Percentiles rank a stretch among this genome's conserved stretches.
Conservation (phyloP, 2,329 filamentous ascomycete species). For the Xylaria arbuscula region DNA sequence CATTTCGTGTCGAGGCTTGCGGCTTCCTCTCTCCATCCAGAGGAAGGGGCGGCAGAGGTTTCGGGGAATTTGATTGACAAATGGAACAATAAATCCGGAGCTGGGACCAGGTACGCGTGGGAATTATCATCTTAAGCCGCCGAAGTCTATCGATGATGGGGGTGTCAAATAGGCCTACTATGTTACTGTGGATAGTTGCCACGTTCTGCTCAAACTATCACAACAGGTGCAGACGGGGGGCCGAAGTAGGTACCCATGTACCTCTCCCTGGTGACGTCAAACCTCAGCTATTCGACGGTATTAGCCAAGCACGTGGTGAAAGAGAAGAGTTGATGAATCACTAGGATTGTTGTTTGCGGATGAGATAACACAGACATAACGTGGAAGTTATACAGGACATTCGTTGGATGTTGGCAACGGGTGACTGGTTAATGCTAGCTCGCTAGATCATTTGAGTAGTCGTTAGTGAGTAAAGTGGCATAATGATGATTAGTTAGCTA, state of each 20-base stretch:
- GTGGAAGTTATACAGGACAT: neutral
- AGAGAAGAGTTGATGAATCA: neutral
- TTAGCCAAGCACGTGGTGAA: neutral
- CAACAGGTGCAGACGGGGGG: neutral
- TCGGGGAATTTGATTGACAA: neutral
- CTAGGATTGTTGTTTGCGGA: neutral
- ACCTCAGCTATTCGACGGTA: neutral
- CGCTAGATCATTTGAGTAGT: neutral
- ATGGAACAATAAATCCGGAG: neutral
- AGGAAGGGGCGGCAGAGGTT: neutral
- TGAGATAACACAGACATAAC: neutral
- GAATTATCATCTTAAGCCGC: neutral
- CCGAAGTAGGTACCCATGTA: neutral
- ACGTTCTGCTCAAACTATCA: neutral
- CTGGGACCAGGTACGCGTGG: neutral
- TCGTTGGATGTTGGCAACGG: neutral
- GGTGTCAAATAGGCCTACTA: neutral
- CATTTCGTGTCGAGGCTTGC: neutral
- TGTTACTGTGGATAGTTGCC: neutral
- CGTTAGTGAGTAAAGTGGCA: no score
- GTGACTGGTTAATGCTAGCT: neutral
- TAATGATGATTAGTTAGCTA: no score
- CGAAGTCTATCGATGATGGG: neutral
- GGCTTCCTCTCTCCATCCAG: neutral
- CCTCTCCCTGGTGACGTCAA: neutral